Base-by-base conservation (phyloP, 495 filamentous ascomycete species). In the Hypoxylon rickii region DNA sequence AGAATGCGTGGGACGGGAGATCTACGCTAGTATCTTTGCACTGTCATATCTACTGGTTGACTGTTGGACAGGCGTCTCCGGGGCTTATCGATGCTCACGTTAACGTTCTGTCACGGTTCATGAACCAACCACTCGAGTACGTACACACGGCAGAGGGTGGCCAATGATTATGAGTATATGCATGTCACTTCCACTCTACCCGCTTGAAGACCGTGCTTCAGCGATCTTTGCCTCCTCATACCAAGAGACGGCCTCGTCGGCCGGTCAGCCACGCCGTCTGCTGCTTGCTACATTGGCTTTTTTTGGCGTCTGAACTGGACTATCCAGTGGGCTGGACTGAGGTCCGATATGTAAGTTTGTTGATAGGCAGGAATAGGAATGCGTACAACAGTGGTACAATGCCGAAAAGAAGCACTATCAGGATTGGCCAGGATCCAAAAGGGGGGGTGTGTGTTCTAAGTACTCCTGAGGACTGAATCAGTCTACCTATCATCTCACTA, bases 401-500 rank as follows among this genome's bases (percentile, higher is more conserved):
- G 53, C 48, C 18, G n/a, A n/a, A n/a, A n/a, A 52, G 15, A 48
- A 49, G 40, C 52, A 47, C 32, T 55, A 29, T 3, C 31, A 32
- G 51, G 51, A 56, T 62, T 62, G 58, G 58, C 24, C 13, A 17
- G 36, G 33, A n/a, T 24, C 4, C 10, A 10, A 10, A 46, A 52
- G 51, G 37, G 47, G 58, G 58, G 46, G 42, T 24, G 41, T 22
- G 41, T 16, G 36, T 46, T 33, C 58, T 42, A 51, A 52, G 52
- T 40, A 38, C 43, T 17, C 31, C 22, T 44, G 22, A 34, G 11
- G 24, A 49, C 20, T 33, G 42, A 47, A 41, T 32, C 21, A 37
- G 10, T 29, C 46, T 62, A 53, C 59, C 59, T 63, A 63, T 63
- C 59, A 63, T 63, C 59, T 63, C 53, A 57, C 53, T 53, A 57